A percentile compares a stretch with the other conserved stretches of the same genome.
phyloP scores from a whole-genome alignment of 1,284 basidiomycete species.

The Cryptococcus sp. region DNA sequence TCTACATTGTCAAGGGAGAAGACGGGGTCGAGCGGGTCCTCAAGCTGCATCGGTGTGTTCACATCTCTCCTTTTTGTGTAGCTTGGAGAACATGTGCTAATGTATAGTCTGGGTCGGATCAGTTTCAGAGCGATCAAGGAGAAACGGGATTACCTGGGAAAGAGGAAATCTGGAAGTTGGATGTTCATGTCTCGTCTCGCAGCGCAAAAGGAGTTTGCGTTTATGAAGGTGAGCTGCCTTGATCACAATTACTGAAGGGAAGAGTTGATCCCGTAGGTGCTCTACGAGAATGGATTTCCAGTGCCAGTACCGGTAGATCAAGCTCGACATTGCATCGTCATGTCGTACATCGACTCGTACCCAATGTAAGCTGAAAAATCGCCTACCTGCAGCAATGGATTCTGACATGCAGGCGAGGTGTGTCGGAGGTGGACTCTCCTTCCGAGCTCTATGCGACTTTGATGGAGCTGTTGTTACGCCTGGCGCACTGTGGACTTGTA shows the following conservation, averaged over 20 bases:
- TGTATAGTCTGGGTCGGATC: conserved; percentile 66
- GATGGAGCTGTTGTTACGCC: conserved; percentile 94
- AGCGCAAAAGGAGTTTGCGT: conserved; percentile 95
- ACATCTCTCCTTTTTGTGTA: neutral
- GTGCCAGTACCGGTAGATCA: conserved; percentile 93
- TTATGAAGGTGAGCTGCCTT: conserved; percentile 74
- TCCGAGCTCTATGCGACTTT: conserved; percentile 84
- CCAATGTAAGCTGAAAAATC: conserved; percentile 63
- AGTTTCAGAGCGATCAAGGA: conserved; percentile 96
- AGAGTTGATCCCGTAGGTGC: conserved; percentile 54
- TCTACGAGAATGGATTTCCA: conserved; percentile 90
- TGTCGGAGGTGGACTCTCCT: conserved; percentile 73
- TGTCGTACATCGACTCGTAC: conserved; percentile 92
- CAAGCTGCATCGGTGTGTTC: conserved; percentile 75
- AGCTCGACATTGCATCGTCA: conserved; percentile 87
- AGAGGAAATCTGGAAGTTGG: conserved; percentile 93
- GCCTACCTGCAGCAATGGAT: neutral
- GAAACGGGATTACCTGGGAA: conserved; percentile 94
- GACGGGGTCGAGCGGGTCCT: conserved; percentile 81
- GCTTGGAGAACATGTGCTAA: neutral
- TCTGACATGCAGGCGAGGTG: conserved; percentile 61
- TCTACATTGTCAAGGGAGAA: conserved; percentile 83
- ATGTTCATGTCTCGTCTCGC: conserved; percentile 98
- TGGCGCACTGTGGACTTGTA: conserved; percentile 87
- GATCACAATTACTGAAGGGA: neutral